phyloP scores from a whole-genome alignment of 1,284 basidiomycete genomes.

The Hypsizygus ulmarius region DNA sequence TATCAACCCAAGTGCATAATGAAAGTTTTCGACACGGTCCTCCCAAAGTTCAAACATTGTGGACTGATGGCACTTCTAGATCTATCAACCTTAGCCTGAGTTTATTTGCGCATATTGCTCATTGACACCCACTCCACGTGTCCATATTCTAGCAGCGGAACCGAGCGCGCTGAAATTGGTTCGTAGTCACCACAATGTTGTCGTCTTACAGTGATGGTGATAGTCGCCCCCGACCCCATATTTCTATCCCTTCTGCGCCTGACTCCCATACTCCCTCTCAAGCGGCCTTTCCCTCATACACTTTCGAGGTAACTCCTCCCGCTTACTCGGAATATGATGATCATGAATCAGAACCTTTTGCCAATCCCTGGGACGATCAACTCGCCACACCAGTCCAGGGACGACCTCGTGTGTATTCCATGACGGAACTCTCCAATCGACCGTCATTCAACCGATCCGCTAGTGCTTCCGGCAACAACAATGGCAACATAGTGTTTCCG shows the following conservation, averaged over 20 bases:
- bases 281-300: slow-evolving; percentile 18
- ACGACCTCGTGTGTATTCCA: slow-evolving; percentile 27
- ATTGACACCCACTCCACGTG: neutral
- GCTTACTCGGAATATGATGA: slow-evolving; percentile 21
- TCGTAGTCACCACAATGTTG: neutral
- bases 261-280: neutral
- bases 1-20: too few relatives aligned
- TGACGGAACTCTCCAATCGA: slow-evolving; percentile 29
- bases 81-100: too few relatives aligned
- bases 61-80: too few relatives aligned
- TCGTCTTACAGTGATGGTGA: neutral
- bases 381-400: slow-evolving; percentile 23
- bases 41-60: too few relatives aligned
- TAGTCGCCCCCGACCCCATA: slow-evolving; percentile 1
- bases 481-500: slow-evolving; percentile 35
- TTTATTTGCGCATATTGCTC: too few relatives aligned
- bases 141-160: too few relatives aligned
- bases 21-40: too few relatives aligned
- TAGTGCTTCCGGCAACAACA: slow-evolving; percentile 15
- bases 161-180: neutral
- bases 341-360: slow-evolving; percentile 11
- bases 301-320: slow-evolving; percentile 30
- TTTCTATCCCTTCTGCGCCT: neutral
- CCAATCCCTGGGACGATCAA: slow-evolving; percentile 30
- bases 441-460: slow-evolving; percentile 34